phyloP scores from a whole-genome alignment of 2,329 filamentous ascomycete genomes.

The Sporothrix brasiliensis region DNA sequence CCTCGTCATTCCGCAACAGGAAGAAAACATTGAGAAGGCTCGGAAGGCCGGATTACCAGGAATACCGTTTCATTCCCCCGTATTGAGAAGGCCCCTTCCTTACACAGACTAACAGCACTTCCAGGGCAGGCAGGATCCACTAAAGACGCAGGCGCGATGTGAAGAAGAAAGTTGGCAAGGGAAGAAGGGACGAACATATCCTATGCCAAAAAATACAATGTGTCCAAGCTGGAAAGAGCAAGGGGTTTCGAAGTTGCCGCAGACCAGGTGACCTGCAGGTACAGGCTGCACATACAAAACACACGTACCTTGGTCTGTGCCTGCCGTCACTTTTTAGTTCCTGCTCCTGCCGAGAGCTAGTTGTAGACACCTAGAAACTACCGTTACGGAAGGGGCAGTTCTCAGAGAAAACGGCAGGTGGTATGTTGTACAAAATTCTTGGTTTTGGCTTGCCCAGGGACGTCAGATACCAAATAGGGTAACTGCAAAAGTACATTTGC shows the following conservation, averaged over 20 bases:
- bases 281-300: neutral
- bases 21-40: neutral
- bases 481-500: neutral
- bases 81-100: constrained; percentile 1
- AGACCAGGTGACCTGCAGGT: neutral
- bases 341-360: neutral
- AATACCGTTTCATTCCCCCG: neutral
- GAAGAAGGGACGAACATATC: neutral
- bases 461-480: neutral
- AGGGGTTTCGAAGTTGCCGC: neutral
- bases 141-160: constrained; percentile 5
- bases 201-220: neutral
- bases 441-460: neutral
- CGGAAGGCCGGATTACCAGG: neutral
- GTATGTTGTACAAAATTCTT: neutral
- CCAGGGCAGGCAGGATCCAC: neutral
- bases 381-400: neutral
- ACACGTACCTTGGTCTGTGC: neutral
- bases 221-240: neutral
- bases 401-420: neutral
- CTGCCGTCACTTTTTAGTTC: neutral
- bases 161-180: neutral
- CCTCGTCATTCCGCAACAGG: neutral
- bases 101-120: neutral
- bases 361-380: neutral